Conservation (phyloP, 345 rosid genomes). For the Luvunga scandens region DNA sequence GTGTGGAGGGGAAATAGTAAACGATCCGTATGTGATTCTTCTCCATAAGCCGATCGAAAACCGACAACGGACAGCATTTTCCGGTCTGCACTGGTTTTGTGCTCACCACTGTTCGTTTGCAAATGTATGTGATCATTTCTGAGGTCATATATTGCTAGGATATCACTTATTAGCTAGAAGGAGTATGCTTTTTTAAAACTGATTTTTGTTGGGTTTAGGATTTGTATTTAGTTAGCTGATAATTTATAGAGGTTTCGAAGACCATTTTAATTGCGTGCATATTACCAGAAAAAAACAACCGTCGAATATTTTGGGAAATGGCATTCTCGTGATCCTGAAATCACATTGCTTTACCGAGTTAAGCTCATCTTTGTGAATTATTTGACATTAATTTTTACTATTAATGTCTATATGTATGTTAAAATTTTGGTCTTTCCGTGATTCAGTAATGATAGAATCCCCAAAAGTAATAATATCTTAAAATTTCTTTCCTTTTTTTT, state of each 20-base stretch:
- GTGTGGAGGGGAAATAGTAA: constrained; percentile 44
- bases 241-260: not conserved
- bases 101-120: constrained; percentile 78
- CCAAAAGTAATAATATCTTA: too few species aligned
- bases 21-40: constrained; percentile 47
- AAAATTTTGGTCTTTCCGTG: too few species aligned
- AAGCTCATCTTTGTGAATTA: not conserved
- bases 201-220: not conserved
- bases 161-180: not conserved
- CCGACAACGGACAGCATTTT: constrained; percentile 38
- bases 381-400: too few species aligned
- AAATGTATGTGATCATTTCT: constrained; percentile 23
- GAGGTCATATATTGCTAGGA: constrained; percentile 19
- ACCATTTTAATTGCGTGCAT: not conserved
- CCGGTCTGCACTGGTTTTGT: constrained; percentile 50
- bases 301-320: constrained; percentile 8
- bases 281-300: constrained; percentile 17
- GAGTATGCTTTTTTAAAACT: too few species aligned
- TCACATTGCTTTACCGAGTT: not conserved
- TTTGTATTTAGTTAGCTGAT: not conserved
- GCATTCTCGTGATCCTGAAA: constrained; percentile 16
- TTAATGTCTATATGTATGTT: too few species aligned
- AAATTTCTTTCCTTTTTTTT: too few species aligned
- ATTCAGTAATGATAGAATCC: too few species aligned
- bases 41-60: constrained; percentile 65